Base-by-base conservation (phyloP, 495 filamentous ascomycete genomes). In the Annulohypoxylon nitens region DNA sequence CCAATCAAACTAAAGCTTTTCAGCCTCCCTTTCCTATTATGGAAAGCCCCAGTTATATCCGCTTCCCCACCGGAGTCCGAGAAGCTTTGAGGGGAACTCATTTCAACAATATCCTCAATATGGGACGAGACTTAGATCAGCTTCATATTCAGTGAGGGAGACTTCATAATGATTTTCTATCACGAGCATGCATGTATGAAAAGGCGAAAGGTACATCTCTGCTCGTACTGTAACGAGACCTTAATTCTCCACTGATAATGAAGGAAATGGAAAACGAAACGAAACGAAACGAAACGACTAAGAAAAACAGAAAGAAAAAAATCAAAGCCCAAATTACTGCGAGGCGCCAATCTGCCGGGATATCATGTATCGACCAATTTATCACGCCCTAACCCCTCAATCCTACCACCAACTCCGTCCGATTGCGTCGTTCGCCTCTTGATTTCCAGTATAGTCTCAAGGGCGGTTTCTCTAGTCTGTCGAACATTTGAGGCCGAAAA, bases 1-100 rank as follows among this genome's bases (percentile, higher is more conserved):
- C 55, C 36, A 61, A 36, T 54, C 65, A 47, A 57, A 18, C 9
- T 36, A 12, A 34, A 20, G 23, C 14, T 48, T 45, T 23, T 16
- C 16, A 12, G 26, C 1, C 3, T 11, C 8, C 34, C 1, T 60
- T 68, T 68, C 65, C 65, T 61, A 61, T 68, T 68, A 45, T 18
- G 36, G 57, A 45, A 61, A 51, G 37, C 18, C 39, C 64, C 18
- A 30, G 7, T 39, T 68, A 23, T 47, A 47, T 14, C 53, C 18
- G 20, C 20, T 20, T 12, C 37, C 55, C 34, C 16, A 4, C 18
- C 16, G 16, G 11, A 9, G 23, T 59, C 55, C 14, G n/a, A 8
- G 30, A n/a, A 57, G 37, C 23, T 30, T 12, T 4, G 18, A 53
- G 6, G 25, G 2, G 18, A 37, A 57, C n/a, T 9, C 20, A 5